These are phyloP conservation scores for Myxozyma vanderwaltii DNA, from an alignment of 805 yeast genomes.

Conservation along the genomic window DNA sequence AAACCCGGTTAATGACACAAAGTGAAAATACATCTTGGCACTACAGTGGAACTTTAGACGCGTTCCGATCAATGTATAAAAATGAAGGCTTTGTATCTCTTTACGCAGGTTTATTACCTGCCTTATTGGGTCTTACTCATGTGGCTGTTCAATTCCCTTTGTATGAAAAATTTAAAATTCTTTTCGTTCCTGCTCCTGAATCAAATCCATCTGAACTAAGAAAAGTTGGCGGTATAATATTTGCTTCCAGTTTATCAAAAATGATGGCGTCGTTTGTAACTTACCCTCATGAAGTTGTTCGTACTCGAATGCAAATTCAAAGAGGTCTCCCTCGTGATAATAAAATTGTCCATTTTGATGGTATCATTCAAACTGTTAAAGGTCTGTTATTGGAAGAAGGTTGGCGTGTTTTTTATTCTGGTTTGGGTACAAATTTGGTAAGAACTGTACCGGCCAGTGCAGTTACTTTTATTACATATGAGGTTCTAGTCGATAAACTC, in stretches of 20 bases:
- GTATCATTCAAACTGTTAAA: slow-evolving; percentile 43
- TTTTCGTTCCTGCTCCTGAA: slow-evolving; percentile 46
- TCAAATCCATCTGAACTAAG: slow-evolving; percentile 28
- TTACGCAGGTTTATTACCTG: slow-evolving; percentile 88
- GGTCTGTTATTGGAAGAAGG: slow-evolving; percentile 68
- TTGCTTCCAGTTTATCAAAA: slow-evolving; percentile 79
- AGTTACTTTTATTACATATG: slow-evolving; percentile 91
- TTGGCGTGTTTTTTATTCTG: slow-evolving; percentile 80
- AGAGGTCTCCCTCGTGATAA: slow-evolving; percentile 24
- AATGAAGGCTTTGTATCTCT: slow-evolving; percentile 81
- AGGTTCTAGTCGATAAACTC: slow-evolving; percentile 44
- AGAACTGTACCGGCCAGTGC: slow-evolving; percentile 95
- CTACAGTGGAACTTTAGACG: slow-evolving; percentile 81
- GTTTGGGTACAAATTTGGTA: slow-evolving; percentile 79
- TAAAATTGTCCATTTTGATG: slow-evolving; percentile 38
- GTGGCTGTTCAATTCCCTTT: slow-evolving; percentile 97
- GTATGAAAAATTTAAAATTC: slow-evolving; percentile 75
- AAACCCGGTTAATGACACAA: slow-evolving; percentile 80
- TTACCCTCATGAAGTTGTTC: slow-evolving; percentile 88
- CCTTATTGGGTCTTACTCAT: slow-evolving; percentile 84
- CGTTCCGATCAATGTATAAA: slow-evolving; percentile 73
- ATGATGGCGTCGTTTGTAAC: slow-evolving; percentile 87
- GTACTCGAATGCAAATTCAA: slow-evolving; percentile 83
- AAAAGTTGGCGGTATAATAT: slow-evolving; percentile 49
- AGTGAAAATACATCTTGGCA: slow-evolving; percentile 43